Percentiles rank a stretch among this genome's conserved stretches.
phyloP scores from a whole-genome alignment of 2,329 filamentous ascomycete genomes.

The Beauveria bassiana region DNA sequence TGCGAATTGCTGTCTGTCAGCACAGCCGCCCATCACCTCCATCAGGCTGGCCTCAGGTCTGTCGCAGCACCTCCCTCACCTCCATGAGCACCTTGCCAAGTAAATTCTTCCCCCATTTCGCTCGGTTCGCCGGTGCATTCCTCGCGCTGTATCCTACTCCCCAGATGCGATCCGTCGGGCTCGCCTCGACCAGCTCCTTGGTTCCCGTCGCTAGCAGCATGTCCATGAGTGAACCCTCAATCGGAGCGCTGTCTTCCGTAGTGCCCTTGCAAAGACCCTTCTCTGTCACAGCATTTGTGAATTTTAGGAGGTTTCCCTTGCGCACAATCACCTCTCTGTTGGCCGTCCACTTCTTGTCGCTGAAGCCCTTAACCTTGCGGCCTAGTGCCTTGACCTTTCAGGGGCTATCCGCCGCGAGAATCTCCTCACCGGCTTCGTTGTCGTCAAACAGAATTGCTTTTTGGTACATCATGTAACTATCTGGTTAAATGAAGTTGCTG shows the following conservation, averaged over 20 bases:
- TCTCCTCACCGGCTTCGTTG: conserved; percentile 31
- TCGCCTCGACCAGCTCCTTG: conserved; percentile 54
- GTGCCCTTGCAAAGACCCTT: conserved; percentile 20
- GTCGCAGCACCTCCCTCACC: conserved; percentile 43
- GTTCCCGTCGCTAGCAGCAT: conserved; percentile 51
- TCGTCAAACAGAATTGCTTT: conserved; percentile 45
- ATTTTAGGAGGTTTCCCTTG: conserved; percentile 52
- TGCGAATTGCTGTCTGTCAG: too few species aligned
- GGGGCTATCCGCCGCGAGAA: conserved; percentile 41
- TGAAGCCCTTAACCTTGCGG: conserved; percentile 45
- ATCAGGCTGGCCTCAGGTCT: conserved; percentile 22
- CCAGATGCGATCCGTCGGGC: conserved; percentile 56
- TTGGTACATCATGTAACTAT: conserved; percentile 47
- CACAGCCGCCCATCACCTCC: too few species aligned
- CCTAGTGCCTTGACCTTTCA: conserved; percentile 46
- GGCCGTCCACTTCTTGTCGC: conserved; percentile 41
- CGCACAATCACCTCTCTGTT: conserved; percentile 47
- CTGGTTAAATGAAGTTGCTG: not conserved
- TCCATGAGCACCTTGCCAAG: conserved; percentile 55
- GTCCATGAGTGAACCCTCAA: conserved; percentile 34
- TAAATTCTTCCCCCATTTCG: conserved; percentile 56
- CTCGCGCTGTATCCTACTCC: conserved; percentile 52
- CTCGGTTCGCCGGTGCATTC: conserved; percentile 38
- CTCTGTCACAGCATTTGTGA: conserved; percentile 35
- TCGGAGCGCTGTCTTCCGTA: conserved; percentile 13